Percentiles rank a stretch among this genome's conserved stretches.
These are phyloP conservation scores for Aquilaria yunnanensis DNA, from an alignment of 345 rosid genomes.

Conservation along the genomic window DNA sequence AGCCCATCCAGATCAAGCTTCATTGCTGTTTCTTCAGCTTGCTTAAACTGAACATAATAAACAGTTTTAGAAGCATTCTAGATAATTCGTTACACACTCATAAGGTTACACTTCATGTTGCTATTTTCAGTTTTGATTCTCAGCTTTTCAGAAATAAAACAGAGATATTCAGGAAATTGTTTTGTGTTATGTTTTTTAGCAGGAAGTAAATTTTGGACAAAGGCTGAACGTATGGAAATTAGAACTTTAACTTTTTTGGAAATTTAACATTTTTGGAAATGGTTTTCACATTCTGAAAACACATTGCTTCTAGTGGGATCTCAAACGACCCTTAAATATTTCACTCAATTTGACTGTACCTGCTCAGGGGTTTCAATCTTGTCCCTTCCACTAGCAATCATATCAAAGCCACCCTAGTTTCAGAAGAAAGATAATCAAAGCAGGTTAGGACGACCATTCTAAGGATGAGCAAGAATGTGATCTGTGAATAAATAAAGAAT, in stretches of 20 bases:
- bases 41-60: conserved; percentile 65
- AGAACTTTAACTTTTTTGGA: too few relatives aligned
- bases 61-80: neutral
- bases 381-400: conserved; percentile 99
- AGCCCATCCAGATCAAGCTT: conserved; percentile 95
- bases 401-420: conserved; percentile 94
- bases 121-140: too few relatives aligned
- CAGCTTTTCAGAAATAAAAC: neutral
- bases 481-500: conserved; percentile 3
- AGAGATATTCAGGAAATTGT: neutral
- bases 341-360: conserved; percentile 25
- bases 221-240: too few relatives aligned
- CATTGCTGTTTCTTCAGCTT: conserved; percentile 90
- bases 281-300: too few relatives aligned
- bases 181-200: too few relatives aligned
- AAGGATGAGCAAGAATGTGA: too few relatives aligned
- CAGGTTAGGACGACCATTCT: too few relatives aligned
- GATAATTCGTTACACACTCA: too few relatives aligned
- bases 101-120: too few relatives aligned
- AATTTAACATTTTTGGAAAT: too few relatives aligned
- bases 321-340: neutral
- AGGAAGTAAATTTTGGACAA: too few relatives aligned
- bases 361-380: conserved; percentile 98
- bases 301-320: too few relatives aligned
- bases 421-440: neutral